phyloP scores from a whole-genome alignment of 352 stramenopile genomes.

The Pythium periplocum region DNA sequence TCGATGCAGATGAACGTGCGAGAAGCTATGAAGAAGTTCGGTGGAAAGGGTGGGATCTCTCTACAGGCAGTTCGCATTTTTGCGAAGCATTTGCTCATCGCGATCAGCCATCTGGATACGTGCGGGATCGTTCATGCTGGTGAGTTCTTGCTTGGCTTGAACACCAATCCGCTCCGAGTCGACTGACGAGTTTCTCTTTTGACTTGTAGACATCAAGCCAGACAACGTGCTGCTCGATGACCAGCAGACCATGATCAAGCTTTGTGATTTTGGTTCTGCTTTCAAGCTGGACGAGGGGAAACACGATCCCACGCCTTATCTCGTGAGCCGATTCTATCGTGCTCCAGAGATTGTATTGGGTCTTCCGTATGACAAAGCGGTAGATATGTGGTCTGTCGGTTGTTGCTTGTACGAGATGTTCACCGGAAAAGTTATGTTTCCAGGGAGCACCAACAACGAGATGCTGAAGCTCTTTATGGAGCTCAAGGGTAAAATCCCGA shows the following conservation, averaged over 20 bases:
- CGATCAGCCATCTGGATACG: slow-evolving; percentile 65
- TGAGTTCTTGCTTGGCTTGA: slow-evolving; percentile 15
- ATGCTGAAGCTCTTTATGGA: slow-evolving; percentile 97
- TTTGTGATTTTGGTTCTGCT: slow-evolving; percentile 97
- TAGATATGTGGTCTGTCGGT: slow-evolving; percentile 98
- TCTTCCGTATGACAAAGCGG: slow-evolving; percentile 90
- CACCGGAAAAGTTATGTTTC: slow-evolving; percentile 96
- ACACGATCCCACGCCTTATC: slow-evolving; percentile 95
- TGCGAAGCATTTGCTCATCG: slow-evolving; percentile 73
- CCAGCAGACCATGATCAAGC: slow-evolving; percentile 92
- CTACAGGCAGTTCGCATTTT: slow-evolving; percentile 84
- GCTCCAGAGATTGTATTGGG: slow-evolving; percentile 93
- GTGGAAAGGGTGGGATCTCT: slow-evolving; percentile 75
- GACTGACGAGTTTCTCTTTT: neutral
- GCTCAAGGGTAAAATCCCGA: slow-evolving; percentile 86
- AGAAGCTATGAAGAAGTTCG: slow-evolving; percentile 89
- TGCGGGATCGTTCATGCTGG: slow-evolving; percentile 91
- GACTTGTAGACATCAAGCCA: slow-evolving; percentile 91
- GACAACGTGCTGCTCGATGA: slow-evolving; percentile 98
- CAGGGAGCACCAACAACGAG: slow-evolving; percentile 97
- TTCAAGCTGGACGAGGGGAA: slow-evolving; percentile 90
- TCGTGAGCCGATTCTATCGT: slow-evolving; percentile 99
- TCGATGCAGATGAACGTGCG: slow-evolving; percentile 97
- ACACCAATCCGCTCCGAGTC: too few species aligned
- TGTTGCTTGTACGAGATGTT: slow-evolving; percentile 98